Base-by-base conservation (phyloP, 345 rosid genomes). In the Pseudoturritis turrita region DNA sequence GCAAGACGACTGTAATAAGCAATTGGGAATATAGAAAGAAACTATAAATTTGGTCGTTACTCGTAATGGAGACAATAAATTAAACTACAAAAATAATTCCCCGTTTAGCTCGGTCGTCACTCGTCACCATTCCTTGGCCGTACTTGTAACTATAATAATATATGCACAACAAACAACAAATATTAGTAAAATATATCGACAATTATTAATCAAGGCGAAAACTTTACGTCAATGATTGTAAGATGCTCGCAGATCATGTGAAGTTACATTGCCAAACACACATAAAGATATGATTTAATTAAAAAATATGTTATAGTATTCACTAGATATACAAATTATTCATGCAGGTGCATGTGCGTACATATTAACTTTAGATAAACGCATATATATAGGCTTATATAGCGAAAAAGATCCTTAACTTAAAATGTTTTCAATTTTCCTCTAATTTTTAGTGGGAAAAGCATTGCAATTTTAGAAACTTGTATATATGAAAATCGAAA, bases 181-280 rank as follows among this genome's bases (percentile, higher is more conserved):
- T 53, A 69, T 33, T 75, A 60, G 28, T 68, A 61, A 41, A 18
- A 61, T 51, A 68, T 61, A 60, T 17, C 58, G 68, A 44, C 58
- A 26, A 60, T 36, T 8, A 68, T 49, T 74, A 59, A 60, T 43
- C 54, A 69, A 53, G 31, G 65, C 65, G 14, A 68, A 29, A 68
- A 69, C 70, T 60, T 53, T 76, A 76, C 75, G 75, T 69, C 65
- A 76, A 76, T 76, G 70, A 69, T 76, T 76, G 37, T 69, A 62
- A 45, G 79, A 76, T 76, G 71, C 65, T 70, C 60, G 28, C 18
- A 46, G 75, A 54, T 54, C 79, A 76, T 76, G 79, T 76, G 71
- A 46, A 68, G 65, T 69, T 69, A 55, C 79, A 55, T 39, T 55
- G 65, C 65, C 59, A 61, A 51, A 45, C 19, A 68, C 35, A 61